These are phyloP conservation scores for Echites panduratus DNA, from an alignment of 257 asterid genomes.

Conservation along the genomic window DNA sequence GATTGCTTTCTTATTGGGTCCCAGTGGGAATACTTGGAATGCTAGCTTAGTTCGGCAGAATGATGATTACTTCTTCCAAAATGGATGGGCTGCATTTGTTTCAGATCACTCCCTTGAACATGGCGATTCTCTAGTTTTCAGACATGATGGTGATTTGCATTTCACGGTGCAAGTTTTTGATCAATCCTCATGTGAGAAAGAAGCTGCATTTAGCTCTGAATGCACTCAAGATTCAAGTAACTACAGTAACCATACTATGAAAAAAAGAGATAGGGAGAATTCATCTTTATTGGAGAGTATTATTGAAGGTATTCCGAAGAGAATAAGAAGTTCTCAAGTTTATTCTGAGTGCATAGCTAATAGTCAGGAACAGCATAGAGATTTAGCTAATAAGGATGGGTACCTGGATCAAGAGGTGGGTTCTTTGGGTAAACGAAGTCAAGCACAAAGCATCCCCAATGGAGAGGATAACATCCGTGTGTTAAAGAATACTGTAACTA, in stretches of 20 bases:
- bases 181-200: slow-evolving; percentile 72
- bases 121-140: slow-evolving; percentile 46
- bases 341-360: slow-evolving; percentile 26
- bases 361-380: slow-evolving; percentile 24
- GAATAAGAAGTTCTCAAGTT: slow-evolving; percentile 42
- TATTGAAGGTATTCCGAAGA: slow-evolving; percentile 58
- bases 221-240: slow-evolving; percentile 52
- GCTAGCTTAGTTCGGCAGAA: slow-evolving; percentile 30
- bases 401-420: slow-evolving; percentile 29
- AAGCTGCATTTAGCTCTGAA: slow-evolving; percentile 43
- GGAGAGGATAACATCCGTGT: slow-evolving; percentile 22
- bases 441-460: slow-evolving; percentile 5
- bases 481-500: slow-evolving; percentile 35
- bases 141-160: slow-evolving; percentile 64
- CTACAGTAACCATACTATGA: slow-evolving; percentile 24
- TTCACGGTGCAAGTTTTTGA: slow-evolving; percentile 76
- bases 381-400: slow-evolving; percentile 24
- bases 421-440: slow-evolving; percentile 10
- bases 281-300: slow-evolving; percentile 38
- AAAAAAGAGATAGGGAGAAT: slow-evolving; percentile 57
- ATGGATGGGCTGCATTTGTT: slow-evolving; percentile 46
- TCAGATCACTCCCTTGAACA: slow-evolving; percentile 35
- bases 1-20: slow-evolving; percentile 36
- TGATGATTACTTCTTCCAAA: slow-evolving; percentile 28
- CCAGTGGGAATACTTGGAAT: slow-evolving; percentile 47